Percentiles rank a stretch among this genome's conserved stretches.
Conservation (phyloP, 2,329 filamentous ascomycete species). For the Pseudogymnoascus sp. region DNA sequence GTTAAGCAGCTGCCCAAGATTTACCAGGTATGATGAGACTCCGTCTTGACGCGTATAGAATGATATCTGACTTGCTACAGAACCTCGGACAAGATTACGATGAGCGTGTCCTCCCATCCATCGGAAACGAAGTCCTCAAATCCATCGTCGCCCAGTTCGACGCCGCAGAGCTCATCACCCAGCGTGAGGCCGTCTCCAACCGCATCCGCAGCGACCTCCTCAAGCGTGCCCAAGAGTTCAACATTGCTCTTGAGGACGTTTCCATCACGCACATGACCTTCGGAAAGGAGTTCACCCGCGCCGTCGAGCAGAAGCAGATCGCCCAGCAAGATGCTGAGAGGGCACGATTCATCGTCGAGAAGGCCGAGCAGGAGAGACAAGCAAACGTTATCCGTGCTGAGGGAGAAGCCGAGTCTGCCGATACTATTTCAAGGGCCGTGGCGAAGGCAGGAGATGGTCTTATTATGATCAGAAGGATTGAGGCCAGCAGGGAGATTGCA, state of each 20-base stretch:
- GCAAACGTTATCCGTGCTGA: constrained; percentile 97
- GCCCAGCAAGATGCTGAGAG: constrained; percentile 98
- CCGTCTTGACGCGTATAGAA: background rate
- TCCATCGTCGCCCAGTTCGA: constrained; percentile 98
- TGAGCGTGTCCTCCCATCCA: constrained; percentile 94
- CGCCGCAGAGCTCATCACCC: constrained; percentile 95
- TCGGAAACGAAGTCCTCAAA: constrained; percentile 99
- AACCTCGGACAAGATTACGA: constrained; percentile 98
- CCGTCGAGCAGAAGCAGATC: constrained; percentile 99
- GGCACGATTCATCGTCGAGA: constrained; percentile 96
- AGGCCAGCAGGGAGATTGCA: constrained; percentile 93
- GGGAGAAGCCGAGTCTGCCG: constrained; percentile 93
- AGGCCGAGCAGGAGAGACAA: constrained; percentile 96
- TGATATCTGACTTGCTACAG: constrained; percentile 39
- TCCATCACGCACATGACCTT: constrained; percentile 99
- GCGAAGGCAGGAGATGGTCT: constrained; percentile 88
- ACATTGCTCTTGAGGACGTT: constrained; percentile 97
- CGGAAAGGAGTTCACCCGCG: constrained; percentile 95
- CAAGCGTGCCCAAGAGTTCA: constrained; percentile 91
- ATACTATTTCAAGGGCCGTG: constrained; percentile 90
- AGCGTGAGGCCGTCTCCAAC: constrained; percentile 93
- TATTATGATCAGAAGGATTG: constrained; percentile 93
- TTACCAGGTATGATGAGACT: constrained; percentile 68
- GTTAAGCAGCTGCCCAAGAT: constrained; percentile 92
- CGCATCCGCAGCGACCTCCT: constrained; percentile 89